Evolutionary conservation across 208 protist genomes (phyloP).

Genomic region (Acanthamoeba castellanii): DNA sequence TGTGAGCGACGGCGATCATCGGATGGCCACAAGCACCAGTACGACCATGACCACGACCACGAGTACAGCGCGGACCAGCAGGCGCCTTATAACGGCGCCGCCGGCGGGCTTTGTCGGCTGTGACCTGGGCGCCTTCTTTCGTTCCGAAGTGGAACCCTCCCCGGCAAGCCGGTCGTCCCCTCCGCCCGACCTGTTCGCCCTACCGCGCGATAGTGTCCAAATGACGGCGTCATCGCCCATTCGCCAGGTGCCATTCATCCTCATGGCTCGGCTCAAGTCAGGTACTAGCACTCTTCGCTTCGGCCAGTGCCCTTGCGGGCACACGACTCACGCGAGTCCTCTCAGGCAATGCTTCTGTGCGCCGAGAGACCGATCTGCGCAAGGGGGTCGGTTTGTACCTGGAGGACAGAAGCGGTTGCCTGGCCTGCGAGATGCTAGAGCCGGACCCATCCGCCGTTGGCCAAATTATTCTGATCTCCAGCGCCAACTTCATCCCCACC

Average conservation of each 20-base stretch:
- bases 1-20: neutral
- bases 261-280: slow-evolving; percentile 1
- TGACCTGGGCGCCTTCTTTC: neutral
- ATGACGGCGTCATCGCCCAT: neutral
- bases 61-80: neutral
- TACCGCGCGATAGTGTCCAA: neutral
- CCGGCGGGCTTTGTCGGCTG: neutral
- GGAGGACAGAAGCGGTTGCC: neutral
- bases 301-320: neutral
- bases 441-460: slow-evolving; percentile 2
- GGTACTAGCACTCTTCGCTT: neutral
- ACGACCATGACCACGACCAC: neutral
- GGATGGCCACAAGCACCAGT: neutral
- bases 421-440: slow-evolving; percentile 46
- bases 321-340: neutral
- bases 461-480: neutral
- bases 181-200: neutral
- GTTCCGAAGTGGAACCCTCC: neutral
- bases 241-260: neutral
- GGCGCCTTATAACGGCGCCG: neutral
- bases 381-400: slow-evolving; percentile 12
- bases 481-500: neutral
- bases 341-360: neutral
- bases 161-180: neutral
- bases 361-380: neutral